Evolutionary conservation across 495 filamentous ascomycete species (phyloP), one percentile per base, ranked within the genome.

Genomic region (Trichoderma erinaceum): DNA sequence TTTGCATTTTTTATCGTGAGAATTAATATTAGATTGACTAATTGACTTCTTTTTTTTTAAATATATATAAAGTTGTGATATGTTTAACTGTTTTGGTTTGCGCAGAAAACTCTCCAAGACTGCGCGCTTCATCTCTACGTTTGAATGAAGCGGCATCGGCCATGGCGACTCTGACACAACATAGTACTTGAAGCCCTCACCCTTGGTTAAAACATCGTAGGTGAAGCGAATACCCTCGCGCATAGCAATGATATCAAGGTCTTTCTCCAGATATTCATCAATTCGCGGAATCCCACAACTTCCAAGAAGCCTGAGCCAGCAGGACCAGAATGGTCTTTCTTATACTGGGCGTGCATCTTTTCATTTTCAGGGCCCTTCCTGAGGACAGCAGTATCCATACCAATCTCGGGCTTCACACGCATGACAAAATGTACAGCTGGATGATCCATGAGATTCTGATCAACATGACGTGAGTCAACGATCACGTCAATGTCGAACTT

Each of bases 391-490:
- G 82, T 75, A 67, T 88, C 86, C 25, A 87, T 72, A 35, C 80
- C 79, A 64, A 74, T 79, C 18, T 84, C 83, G 61, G 87, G 84
- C 69, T 86, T 85, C 65, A 88, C 72, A 7, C 75, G 76, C 66
- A 87, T 79, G 11, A 86, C 84, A 69, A 61, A 61, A 4, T 27
- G 56, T 11, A 61, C 56, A 13, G 56, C 56, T 25, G 76, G 78
- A 69, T 87, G 86, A 73, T 89, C 87, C 2, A 83, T 78, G 0
- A 90, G 79, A 70, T 87, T 86, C 69, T 86, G 76, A 4, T 86
- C 88, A 41, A 89, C 78, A 23, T 82, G 80, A 21, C 84, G 76
- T 0, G 86, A 75, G 52, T 86, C 75, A 2, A 83, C 77, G 23
- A 85, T 66, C 0, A 82, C 72, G 1, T 79, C 75, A 67, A 89